Conservation (phyloP, 495 filamentous ascomycete species). For the Pyrenula aspistea region DNA sequence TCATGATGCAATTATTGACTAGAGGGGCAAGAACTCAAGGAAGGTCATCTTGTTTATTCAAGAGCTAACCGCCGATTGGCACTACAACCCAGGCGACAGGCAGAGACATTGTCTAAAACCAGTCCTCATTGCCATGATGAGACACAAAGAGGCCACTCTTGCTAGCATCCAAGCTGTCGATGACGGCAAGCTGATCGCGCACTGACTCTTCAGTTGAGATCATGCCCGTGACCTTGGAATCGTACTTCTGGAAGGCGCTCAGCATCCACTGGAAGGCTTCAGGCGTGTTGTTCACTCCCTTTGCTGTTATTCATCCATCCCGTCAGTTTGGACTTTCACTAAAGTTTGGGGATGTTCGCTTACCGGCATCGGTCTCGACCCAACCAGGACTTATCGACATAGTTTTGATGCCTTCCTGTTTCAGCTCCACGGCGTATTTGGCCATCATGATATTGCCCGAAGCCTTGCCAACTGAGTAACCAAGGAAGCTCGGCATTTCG, state of each 20-base stretch:
- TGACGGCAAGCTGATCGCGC: neutral
- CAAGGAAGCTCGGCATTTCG: slow-evolving; percentile 6
- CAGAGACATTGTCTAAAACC: neutral
- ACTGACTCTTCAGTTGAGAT: neutral
- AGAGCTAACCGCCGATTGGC: neutral
- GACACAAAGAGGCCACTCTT: neutral
- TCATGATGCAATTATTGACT: neutral
- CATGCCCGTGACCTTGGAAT: neutral
- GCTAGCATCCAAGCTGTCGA: neutral
- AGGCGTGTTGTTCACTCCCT: neutral
- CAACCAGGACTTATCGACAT: slow-evolving; percentile 21
- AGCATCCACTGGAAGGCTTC: neutral
- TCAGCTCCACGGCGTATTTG: slow-evolving; percentile 24
- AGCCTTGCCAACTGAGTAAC: slow-evolving; percentile 26
- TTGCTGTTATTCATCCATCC: neutral
- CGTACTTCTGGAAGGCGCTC: neutral
- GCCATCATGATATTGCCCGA: slow-evolving; percentile 29
- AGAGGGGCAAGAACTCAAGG: neutral
- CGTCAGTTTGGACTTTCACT: neutral
- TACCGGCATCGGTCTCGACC: slow-evolving; percentile 11
- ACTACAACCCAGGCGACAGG: neutral
- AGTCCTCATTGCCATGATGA: neutral
- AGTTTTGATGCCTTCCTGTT: slow-evolving; percentile 18
- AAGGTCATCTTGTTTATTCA: neutral
- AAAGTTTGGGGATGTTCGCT: neutral